phyloP scores from a whole-genome alignment of 2,329 filamentous ascomycete species.

The Cordyceps cicadae region DNA sequence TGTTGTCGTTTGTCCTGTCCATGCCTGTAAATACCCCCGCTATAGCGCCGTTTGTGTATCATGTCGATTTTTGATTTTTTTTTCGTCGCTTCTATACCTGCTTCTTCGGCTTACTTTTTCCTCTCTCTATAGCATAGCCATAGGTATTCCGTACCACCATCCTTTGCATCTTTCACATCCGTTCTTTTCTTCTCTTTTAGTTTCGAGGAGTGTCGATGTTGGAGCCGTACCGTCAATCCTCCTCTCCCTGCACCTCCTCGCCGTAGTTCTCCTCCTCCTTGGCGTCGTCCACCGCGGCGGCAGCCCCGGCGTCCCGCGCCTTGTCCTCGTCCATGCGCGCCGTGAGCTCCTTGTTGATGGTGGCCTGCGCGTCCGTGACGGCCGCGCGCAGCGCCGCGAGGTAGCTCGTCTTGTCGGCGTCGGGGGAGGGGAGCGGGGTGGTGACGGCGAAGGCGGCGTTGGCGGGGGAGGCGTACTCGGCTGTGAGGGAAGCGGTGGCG shows the following conservation, averaged over 20 bases:
- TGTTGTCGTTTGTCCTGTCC: not conserved
- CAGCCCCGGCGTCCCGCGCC: slow-evolving; percentile 31
- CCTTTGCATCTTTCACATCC: not conserved
- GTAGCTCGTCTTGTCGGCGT: slow-evolving; percentile 48
- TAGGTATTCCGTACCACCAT: not conserved
- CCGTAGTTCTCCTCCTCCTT: slow-evolving; percentile 74
- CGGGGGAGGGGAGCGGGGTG: slow-evolving; percentile 26
- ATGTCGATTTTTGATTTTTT: not conserved
- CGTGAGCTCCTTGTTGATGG: slow-evolving; percentile 64
- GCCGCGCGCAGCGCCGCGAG: slow-evolving; percentile 50
- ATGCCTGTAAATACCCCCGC: slow-evolving; percentile 9
- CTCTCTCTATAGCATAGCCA: not conserved
- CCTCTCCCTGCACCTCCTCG: slow-evolving; percentile 69
- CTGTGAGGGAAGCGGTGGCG: slow-evolving; percentile 27
- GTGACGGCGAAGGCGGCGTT: slow-evolving; percentile 39
- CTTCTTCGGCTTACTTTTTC: not conserved
- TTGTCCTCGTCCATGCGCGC: slow-evolving; percentile 68
- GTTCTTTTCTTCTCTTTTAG: not conserved
- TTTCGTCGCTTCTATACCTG: not conserved
- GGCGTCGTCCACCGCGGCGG: slow-evolving; percentile 40
- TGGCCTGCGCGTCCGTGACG: slow-evolving; percentile 51
- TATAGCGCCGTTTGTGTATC: not conserved
- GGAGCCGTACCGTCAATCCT: slow-evolving; percentile 23
- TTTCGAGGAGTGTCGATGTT: too few relatives aligned
- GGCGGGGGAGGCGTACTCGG: slow-evolving; percentile 46